Evolutionary conservation across 2,329 filamentous ascomycete genomes (phyloP).

Genomic region (Pseudogymnoascus sp.): DNA sequence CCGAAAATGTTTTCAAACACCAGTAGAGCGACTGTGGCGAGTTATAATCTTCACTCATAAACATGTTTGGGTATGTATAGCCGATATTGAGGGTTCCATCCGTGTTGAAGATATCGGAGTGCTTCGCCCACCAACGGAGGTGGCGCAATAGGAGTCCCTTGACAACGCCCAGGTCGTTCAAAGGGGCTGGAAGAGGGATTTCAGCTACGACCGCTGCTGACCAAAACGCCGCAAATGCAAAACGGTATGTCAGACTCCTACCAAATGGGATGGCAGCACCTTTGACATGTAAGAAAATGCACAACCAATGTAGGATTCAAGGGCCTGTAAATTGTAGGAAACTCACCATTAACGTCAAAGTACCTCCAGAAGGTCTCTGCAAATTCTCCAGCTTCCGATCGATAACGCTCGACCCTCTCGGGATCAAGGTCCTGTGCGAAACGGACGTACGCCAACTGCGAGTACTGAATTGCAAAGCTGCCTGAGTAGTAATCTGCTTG

Average conservation of each 20-base stretch:
- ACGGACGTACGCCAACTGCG: conserved; percentile 39
- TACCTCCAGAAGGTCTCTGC: conserved; percentile 38
- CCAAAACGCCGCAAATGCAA: conserved; percentile 42
- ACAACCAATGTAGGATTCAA: neutral
- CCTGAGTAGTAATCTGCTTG: conserved; percentile 47
- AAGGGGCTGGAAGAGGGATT: conserved; percentile 32
- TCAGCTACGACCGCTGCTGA: conserved; percentile 37
- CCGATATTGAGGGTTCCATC: conserved; percentile 45
- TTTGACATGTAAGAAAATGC: conserved; percentile 19
- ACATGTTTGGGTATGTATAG: conserved; percentile 39
- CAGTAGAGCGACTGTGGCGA: conserved; percentile 49
- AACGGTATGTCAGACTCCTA: conserved; percentile 43
- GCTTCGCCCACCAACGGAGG: conserved; percentile 40
- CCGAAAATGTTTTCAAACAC: conserved; percentile 43
- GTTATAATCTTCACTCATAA: conserved; percentile 48
- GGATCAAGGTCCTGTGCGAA: conserved; percentile 37
- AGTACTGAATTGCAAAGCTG: conserved; percentile 46
- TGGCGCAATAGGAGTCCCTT: conserved; percentile 44
- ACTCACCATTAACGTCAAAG: conserved; percentile 37
- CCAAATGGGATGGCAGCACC: conserved; percentile 45
- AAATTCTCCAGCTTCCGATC: conserved; percentile 35
- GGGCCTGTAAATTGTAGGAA: neutral
- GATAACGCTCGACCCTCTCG: conserved; percentile 31
- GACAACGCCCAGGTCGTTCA: conserved; percentile 30
- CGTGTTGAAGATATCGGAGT: conserved; percentile 37